A percentile compares a stretch with the other conserved stretches of the same genome.
Conservation (phyloP, 192 early-diverging fungal genomes). For the Entomortierella chlamydospora region DNA sequence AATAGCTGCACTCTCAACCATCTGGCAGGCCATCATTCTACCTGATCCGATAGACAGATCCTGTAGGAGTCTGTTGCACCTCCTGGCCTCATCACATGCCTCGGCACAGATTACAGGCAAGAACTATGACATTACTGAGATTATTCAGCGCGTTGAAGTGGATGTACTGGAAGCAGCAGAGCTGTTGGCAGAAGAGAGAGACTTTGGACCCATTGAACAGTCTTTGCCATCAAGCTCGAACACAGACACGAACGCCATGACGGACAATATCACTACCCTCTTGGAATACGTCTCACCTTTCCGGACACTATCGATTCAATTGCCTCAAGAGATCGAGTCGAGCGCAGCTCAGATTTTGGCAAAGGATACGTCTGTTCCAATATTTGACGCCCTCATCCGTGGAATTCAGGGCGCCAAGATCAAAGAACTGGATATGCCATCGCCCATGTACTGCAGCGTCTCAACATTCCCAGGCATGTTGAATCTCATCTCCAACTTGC, state of each 20-base stretch:
- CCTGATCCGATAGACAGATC: slow-evolving; percentile 44
- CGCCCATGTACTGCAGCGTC: slow-evolving; percentile 52
- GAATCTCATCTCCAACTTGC: slow-evolving; percentile 32
- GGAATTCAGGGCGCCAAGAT: slow-evolving; percentile 29
- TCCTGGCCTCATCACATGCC: slow-evolving; percentile 45
- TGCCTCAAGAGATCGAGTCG: slow-evolving; percentile 51
- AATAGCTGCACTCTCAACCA: slow-evolving; percentile 39
- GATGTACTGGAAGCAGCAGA: slow-evolving; percentile 44
- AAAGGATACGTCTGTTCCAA: slow-evolving; percentile 13
- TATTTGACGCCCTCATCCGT: slow-evolving; percentile 24
- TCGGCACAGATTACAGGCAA: slow-evolving; percentile 45
- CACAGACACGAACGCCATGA: slow-evolving; percentile 12
- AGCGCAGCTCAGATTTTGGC: slow-evolving; percentile 34
- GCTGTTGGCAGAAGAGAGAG: slow-evolving; percentile 18
- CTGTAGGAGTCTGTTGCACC: slow-evolving; percentile 35
- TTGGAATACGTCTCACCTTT: slow-evolving; percentile 42
- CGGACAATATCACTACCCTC: slow-evolving; percentile 26
- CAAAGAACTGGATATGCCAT: slow-evolving; percentile 48
- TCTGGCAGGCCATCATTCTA: slow-evolving; percentile 47
- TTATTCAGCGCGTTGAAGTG: slow-evolving; percentile 45
- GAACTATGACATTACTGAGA: slow-evolving; percentile 52
- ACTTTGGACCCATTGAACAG: not conserved
- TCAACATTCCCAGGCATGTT: slow-evolving; percentile 49
- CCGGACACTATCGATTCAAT: slow-evolving; percentile 47
- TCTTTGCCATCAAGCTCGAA: not conserved